A percentile compares a stretch with the other conserved stretches of the same genome.
Conservation (phyloP, 78 protist species). For the Cavenderia fasciculata region DNA sequence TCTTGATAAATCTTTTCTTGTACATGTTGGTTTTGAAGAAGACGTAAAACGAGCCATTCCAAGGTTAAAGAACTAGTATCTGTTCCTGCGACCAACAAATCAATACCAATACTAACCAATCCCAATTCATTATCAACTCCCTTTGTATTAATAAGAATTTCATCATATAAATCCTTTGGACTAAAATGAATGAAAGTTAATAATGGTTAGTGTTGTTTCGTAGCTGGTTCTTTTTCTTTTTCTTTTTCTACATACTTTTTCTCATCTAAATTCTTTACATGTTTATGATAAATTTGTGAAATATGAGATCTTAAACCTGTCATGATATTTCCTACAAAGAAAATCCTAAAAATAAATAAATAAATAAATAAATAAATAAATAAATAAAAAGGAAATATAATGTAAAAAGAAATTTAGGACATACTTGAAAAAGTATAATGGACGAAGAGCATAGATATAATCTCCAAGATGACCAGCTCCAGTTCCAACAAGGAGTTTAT, state of each 20-base stretch:
- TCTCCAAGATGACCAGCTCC: constrained; percentile 53
- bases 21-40: constrained; percentile 10
- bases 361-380: too few relatives aligned
- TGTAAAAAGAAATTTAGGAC: too few relatives aligned
- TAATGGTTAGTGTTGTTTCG: not conserved
- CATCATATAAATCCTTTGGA: constrained; percentile 61
- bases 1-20: constrained; percentile 52
- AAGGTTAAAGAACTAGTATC: constrained; percentile 36
- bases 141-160: not conserved
- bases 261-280: not conserved
- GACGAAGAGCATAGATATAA: constrained; percentile 17
- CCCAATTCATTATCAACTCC: constrained; percentile 14
- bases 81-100: constrained; percentile 60
- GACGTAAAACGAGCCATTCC: constrained; percentile 30
- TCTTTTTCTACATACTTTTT: constrained; percentile 6
- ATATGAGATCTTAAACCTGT: not conserved
- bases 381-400: too few relatives aligned
- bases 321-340: not conserved
- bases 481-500: too few relatives aligned
- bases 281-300: not conserved
- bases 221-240: too few relatives aligned
- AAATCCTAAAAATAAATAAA: too few relatives aligned
- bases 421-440: constrained; percentile 22
- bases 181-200: not conserved
- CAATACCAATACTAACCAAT: not conserved